These are phyloP conservation scores for Coniophora puteana DNA, from an alignment of 1,284 basidiomycete genomes.

Conservation along the genomic window DNA sequence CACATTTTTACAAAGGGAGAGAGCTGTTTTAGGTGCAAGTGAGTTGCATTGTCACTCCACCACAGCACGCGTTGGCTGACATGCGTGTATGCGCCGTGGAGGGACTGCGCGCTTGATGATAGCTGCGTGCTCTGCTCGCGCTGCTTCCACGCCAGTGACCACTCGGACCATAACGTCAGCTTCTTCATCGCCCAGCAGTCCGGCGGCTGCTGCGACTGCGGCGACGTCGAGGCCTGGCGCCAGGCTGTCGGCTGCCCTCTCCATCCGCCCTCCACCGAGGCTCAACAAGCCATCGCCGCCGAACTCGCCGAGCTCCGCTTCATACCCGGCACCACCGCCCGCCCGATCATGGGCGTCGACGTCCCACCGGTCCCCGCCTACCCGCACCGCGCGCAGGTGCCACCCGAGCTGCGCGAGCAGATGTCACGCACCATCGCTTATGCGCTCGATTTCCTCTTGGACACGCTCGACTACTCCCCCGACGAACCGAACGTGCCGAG, in stretches of 20 bases:
- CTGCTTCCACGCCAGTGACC: slow-evolving; percentile 85
- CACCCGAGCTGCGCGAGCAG: slow-evolving; percentile 65
- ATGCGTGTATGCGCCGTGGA: slow-evolving; percentile 26
- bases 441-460: slow-evolving; percentile 81
- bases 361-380: slow-evolving; percentile 57
- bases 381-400: slow-evolving; percentile 51
- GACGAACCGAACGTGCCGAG: slow-evolving; percentile 72
- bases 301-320: slow-evolving; percentile 32
- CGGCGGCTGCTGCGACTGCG: slow-evolving; percentile 91
- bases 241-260: slow-evolving; percentile 63
- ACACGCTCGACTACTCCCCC: slow-evolving; percentile 83
- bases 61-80: slow-evolving; percentile 1
- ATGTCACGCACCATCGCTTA: slow-evolving; percentile 74
- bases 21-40: slow-evolving; percentile 91
- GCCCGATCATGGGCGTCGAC: slow-evolving; percentile 38
- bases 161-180: slow-evolving; percentile 83
- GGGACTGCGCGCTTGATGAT: slow-evolving; percentile 87
- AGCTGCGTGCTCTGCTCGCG: slow-evolving; percentile 85
- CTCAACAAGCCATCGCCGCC: slow-evolving; percentile 12
- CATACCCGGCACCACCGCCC: slow-evolving; percentile 26
- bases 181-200: slow-evolving; percentile 91
- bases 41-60: slow-evolving; percentile 30
- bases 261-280: slow-evolving; percentile 44
- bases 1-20: slow-evolving; percentile 83
- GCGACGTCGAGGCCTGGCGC: slow-evolving; percentile 86